Evolutionary conservation across 2,329 filamentous ascomycete species (phyloP), one percentile per base, ranked within the genome.

Genomic region (Daldinia eschscholtzii): DNA sequence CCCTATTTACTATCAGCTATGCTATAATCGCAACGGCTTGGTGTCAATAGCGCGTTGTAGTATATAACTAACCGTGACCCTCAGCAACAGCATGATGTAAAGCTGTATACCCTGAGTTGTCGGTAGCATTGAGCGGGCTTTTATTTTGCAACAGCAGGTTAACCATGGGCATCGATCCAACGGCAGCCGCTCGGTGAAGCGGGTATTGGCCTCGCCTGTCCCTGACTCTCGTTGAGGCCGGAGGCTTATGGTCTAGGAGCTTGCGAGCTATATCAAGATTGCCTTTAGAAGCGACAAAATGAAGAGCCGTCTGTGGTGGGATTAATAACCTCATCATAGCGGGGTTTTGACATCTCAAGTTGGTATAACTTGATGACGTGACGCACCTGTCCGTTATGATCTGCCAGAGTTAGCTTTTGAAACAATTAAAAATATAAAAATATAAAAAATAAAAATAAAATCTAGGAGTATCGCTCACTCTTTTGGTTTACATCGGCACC

Each of bases 171-270:
- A 92, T 88, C 3, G 92, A 95, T 6, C 97, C 97, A 3, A 94
- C 89, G 2, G 96, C 95, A 0, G 96, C 95, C 2, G 96, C 96
- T 18, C 96, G 89, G 80, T 99, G 97, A 28, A 99, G 86, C 6
- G 97, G 88, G 64, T 98, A 89, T 78, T 98, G 95, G n/a, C 93
- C 93, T 33, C 94, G 88, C 76, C 89, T 92, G 78, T 99, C 96
- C 71, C 93, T 93, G 2, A 94, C 86, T 28, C 95, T 86, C 1
- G 94, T 88, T 4, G 91, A 93, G 12, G 93, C 95, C 0, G 87
- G 82, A 0, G 86, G 85, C 65, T 92, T 91, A 74, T 89, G 86
- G 18, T 87, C 85, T 42, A 99, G 82, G n/a, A 99, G 87, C 65
- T 89, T 89, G 56, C 90, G 91, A 28, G 93, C 93, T 6, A 92